phyloP scores from a whole-genome alignment of 2,329 filamentous ascomycete species.

The Plenodomus lindquistii region DNA sequence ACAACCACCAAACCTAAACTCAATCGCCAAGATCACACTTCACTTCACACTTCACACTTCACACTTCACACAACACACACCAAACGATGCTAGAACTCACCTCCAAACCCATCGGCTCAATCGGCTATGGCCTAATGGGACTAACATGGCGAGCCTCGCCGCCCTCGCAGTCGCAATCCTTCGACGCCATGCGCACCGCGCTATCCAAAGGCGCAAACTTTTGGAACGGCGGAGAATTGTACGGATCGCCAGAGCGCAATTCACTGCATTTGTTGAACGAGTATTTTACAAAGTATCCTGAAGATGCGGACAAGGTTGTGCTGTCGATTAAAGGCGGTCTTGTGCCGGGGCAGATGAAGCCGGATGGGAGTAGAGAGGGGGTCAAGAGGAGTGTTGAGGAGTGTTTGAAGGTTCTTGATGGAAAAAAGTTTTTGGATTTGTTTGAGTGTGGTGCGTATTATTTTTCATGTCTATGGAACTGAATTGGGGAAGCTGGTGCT shows the following conservation, averaged over 20 bases:
- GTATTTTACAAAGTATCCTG: constrained; percentile 57
- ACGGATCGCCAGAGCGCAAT: constrained; percentile 52
- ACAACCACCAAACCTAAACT: no score
- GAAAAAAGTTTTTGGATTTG: constrained; percentile 54
- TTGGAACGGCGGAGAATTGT: constrained; percentile 57
- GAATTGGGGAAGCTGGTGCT: neutral
- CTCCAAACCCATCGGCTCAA: constrained; percentile 45
- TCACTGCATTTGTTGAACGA: constrained; percentile 54
- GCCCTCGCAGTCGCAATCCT: constrained; percentile 41
- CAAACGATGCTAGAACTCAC: constrained; percentile 39
- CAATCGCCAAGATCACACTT: no score
- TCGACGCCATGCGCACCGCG: constrained; percentile 52
- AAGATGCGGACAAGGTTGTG: constrained; percentile 55
- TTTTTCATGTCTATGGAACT: no score
- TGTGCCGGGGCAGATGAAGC: constrained; percentile 36
- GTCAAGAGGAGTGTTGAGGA: constrained; percentile 52
- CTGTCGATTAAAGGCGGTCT: constrained; percentile 56
- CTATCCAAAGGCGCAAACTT: constrained; percentile 49
- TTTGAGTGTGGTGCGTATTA: constrained; percentile 45
- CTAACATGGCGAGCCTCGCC: constrained; percentile 52
- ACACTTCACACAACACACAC: no score
- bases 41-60: no score
- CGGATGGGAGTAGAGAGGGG: constrained; percentile 48
- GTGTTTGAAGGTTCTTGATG: constrained; percentile 49
- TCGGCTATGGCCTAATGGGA: constrained; percentile 56